Evolutionary conservation across 78 protist genomes (phyloP), one percentile per base, ranked within the genome.

Genomic region (Pigoraptor vietnamica): DNA sequence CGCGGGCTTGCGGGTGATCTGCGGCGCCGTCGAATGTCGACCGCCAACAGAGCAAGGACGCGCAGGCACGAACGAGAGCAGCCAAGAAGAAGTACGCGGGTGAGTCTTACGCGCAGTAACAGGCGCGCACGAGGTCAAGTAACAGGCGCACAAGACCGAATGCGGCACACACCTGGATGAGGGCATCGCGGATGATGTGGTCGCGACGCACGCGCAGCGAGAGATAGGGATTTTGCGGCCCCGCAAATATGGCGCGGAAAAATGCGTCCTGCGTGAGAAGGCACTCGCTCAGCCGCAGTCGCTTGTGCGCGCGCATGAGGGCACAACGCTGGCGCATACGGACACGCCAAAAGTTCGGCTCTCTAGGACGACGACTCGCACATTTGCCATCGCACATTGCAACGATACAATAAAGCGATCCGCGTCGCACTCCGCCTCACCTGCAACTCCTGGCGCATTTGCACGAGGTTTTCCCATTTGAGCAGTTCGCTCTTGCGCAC

Each of bases 401-500:
- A 48, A 48, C 67, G 29, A 48, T 48, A 48, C 67, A 48, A 48
- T 48, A 6, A 48, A 48, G 6, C 14, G 6, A 48, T 14, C 67
- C 67, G 67, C 6, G 29, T 21, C 67, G 14, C 6, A 14, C 29
- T 14, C 29, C 67, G 67, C 67, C 67, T 14, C 67, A 48, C 87
- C 87, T 90, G 92, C 92, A 90, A 40, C 87, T 90, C 92, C 6
- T 90, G 92, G 21, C 92, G 84, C 92, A 90, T 90, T 33, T 90
- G 84, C 24, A 90, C 83, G 6, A 79, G 33, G 25, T 67, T 56
- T 86, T 90, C 92, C 35, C 40, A 34, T 86, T 90, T 90, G 40
- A 90, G 87, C 38, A 90, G 24, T 25, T 90, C 92, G 33, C 87
- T 79, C 40, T 90, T 90, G 29, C 38, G 32, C 29, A 21, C 55